A percentile compares a stretch with the other conserved stretches of the same genome.
Evolutionary conservation across 2,329 filamentous ascomycete species (phyloP).

Genomic region (Exophiala spinifera): DNA sequence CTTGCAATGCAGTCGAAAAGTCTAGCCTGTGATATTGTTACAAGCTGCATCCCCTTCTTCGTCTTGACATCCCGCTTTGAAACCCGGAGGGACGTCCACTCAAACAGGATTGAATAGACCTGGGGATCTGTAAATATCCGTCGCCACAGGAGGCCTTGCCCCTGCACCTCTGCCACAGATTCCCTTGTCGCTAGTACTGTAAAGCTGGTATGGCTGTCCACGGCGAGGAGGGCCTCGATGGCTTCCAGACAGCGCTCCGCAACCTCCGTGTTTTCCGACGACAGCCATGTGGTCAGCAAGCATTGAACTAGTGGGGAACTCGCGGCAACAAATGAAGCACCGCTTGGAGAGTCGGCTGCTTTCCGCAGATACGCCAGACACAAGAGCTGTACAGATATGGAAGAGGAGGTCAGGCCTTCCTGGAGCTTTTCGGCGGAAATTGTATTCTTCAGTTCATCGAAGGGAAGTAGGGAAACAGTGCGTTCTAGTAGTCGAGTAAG

Average conservation of each 20-base stretch:
- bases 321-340: constrained; percentile 58
- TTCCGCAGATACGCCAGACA: constrained; percentile 57
- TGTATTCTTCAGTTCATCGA: constrained; percentile 48
- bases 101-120: constrained; percentile 56
- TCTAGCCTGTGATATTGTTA: constrained; percentile 58
- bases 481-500: constrained; percentile 53
- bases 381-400: constrained; percentile 54
- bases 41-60: constrained; percentile 45
- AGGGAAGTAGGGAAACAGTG: constrained; percentile 49
- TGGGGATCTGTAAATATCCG: constrained; percentile 60
- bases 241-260: constrained; percentile 54
- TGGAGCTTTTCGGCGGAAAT: constrained; percentile 53
- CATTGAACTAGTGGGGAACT: constrained; percentile 54
- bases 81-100: constrained; percentile 36
- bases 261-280: constrained; percentile 53
- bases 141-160: constrained; percentile 59
- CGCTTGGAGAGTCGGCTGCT: constrained; percentile 49
- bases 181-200: constrained; percentile 27
- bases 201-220: constrained; percentile 43
- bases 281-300: constrained; percentile 58
- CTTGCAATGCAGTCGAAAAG: constrained; percentile 57
- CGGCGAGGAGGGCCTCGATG: constrained; percentile 51
- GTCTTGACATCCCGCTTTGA: constrained; percentile 45
- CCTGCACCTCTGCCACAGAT: constrained; percentile 35
- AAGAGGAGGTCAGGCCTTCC: constrained; percentile 52